Evolutionary conservation across 495 filamentous ascomycete species (phyloP).

Genomic region (Sordaria brevicollis): DNA sequence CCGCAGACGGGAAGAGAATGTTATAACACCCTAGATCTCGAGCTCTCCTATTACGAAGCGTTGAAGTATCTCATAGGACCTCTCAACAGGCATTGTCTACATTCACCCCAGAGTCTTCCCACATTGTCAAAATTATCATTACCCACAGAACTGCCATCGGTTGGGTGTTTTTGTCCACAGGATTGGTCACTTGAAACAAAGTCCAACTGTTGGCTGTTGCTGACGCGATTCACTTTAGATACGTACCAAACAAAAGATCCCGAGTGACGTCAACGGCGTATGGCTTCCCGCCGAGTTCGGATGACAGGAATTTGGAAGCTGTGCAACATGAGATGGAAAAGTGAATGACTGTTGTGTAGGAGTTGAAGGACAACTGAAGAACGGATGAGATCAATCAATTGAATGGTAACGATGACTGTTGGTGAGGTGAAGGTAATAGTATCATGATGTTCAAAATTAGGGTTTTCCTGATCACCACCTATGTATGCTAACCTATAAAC

Average conservation of each 20-base stretch:
- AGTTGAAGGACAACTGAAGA: background rate
- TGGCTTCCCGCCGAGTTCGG: background rate
- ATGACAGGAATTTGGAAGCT: background rate
- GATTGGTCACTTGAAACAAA: no score
- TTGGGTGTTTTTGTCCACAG: no score
- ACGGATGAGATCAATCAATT: background rate
- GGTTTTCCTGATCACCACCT: background rate
- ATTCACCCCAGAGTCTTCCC: no score
- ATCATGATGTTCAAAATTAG: background rate
- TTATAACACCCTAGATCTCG: no score
- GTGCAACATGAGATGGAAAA: background rate
- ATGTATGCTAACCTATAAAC: background rate
- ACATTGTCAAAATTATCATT: no score
- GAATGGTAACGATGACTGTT: background rate
- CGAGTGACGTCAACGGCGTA: background rate
- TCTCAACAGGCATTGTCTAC: no score
- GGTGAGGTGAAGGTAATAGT: background rate
- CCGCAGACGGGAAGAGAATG: no score
- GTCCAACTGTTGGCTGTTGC: no score
- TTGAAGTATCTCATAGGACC: no score
- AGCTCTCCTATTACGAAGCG: no score
- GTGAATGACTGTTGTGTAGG: background rate
- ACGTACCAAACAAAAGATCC: background rate
- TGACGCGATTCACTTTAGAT: no score
- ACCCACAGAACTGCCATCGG: no score